Evolutionary conservation across 768 basidiomycete genomes (phyloP).

Genomic region (Panaeolus cyanescens): DNA sequence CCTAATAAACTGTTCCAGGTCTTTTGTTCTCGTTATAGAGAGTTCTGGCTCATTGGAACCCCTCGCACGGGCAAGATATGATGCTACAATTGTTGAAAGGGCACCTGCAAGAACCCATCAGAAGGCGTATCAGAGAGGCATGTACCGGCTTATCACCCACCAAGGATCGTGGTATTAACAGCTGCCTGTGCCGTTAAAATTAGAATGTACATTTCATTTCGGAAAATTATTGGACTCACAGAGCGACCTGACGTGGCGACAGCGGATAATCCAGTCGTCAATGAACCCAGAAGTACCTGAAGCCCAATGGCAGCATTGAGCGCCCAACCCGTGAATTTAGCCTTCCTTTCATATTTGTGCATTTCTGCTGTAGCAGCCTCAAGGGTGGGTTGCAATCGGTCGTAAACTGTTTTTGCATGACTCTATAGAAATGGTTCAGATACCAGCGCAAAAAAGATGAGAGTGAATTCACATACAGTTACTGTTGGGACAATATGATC

Average conservation of each 20-base stretch:
- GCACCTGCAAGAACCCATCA: slow-evolving; percentile 47
- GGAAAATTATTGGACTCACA: slow-evolving; percentile 26
- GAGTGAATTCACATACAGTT: neutral
- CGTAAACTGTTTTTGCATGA: slow-evolving; percentile 34
- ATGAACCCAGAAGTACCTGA: slow-evolving; percentile 66
- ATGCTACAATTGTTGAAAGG: slow-evolving; percentile 66
- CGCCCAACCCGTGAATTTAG: slow-evolving; percentile 36
- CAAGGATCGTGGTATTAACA: slow-evolving; percentile 36
- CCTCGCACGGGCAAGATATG: slow-evolving; percentile 70
- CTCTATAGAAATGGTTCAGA: neutral
- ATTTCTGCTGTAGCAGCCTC: slow-evolving; percentile 42
- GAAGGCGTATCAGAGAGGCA: neutral
- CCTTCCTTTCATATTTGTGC: slow-evolving; percentile 46
- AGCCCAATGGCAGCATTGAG: slow-evolving; percentile 55
- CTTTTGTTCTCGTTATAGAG: slow-evolving; percentile 56
- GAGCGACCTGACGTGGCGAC: slow-evolving; percentile 36
- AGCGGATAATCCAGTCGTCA: slow-evolving; percentile 67
- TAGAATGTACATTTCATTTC: neutral
- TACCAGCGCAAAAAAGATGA: neutral
- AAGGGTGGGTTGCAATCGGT: slow-evolving; percentile 56
- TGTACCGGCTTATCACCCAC: slow-evolving; percentile 18
- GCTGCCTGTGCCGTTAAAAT: slow-evolving; percentile 29
- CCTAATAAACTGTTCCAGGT: slow-evolving; percentile 68
- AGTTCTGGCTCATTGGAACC: slow-evolving; percentile 72
- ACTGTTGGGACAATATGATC: slow-evolving; percentile 40